Base-by-base conservation (phyloP, 331 rosid genomes). In the Acacia pycnantha region DNA sequence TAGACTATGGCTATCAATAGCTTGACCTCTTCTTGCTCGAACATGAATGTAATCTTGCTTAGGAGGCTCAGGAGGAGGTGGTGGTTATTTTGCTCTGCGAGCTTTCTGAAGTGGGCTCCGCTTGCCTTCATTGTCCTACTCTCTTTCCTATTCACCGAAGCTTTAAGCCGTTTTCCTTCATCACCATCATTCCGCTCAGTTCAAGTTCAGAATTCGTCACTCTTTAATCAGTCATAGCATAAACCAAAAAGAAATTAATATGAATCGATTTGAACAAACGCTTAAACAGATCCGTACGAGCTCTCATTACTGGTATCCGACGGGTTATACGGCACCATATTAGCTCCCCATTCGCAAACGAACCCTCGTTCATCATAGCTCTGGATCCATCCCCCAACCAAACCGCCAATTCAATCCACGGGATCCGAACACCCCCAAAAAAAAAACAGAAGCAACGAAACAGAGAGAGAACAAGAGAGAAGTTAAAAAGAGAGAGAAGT, bases 141-240 rank as follows among this genome's bases (percentile, higher is more conserved):
- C 31, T 29, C 89, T 41, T 66, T 80, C 65, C 51, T 77, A 37
- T 85, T 67, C 44, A 84, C 91, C 5, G 84, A 58, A 29, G 82
- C 64, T 86, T 87, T 93, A 77, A 84, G 84, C 82, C 94, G 87
- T 64, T 93, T 95, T 62, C 91, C 31, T 29, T 2, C 93, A 43
- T 86, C 90, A 33, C 86, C 77, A 54, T 86, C 95, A 84, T 76
- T 87, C 98, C 93, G 93, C 84, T 53, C 79, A 85, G 70, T 77
- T 83, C 79, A 87, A 74, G 73, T 33, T 59, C 44, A 64, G 14
- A 76, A 74, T 48, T 35, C 4, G 24, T 8, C n/a, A 71, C 84
- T 61, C 16, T 27, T 51, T 22, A 40, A 44, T 11, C 48, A 44
- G 13, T 44, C 48, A 2, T 6, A 44, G 9, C 11, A 44, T n/a